phyloP scores from a whole-genome alignment of 192 early-diverging fungal genomes.

The Backusella circina region DNA sequence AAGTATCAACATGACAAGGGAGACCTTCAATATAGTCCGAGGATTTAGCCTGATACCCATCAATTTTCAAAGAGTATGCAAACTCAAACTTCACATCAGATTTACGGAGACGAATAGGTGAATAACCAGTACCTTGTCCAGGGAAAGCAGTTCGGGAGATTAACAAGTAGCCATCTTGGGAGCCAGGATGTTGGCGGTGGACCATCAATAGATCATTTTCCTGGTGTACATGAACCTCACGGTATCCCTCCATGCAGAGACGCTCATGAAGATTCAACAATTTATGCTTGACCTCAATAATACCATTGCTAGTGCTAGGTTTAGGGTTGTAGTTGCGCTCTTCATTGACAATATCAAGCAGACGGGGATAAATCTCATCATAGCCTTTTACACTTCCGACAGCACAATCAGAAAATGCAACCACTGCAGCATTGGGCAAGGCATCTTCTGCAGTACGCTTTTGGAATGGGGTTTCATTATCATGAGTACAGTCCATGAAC shows the following conservation, averaged over 20 bases:
- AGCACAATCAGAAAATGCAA: constrained; percentile 87
- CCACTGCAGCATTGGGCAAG: constrained; percentile 86
- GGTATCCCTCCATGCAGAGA: constrained; percentile 80
- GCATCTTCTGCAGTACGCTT: constrained; percentile 89
- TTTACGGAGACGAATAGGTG: constrained; percentile 58
- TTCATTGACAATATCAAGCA: constrained; percentile 89
- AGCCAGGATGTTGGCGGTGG: constrained; percentile 88
- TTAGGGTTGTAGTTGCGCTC: constrained; percentile 73
- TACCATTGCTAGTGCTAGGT: constrained; percentile 48
- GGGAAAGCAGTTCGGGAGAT: constrained; percentile 87
- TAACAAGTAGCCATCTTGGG: constrained; percentile 88
- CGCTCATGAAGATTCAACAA: constrained; percentile 78
- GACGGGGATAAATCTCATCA: constrained; percentile 88
- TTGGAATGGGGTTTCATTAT: constrained; percentile 95
- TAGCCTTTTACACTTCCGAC: constrained; percentile 97
- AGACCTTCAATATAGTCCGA: constrained; percentile 42
- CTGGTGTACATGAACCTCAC: constrained; percentile 95
- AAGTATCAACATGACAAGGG: constrained; percentile 40
- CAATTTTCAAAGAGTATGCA: constrained; percentile 53
- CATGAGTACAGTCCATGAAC: constrained; percentile 99
- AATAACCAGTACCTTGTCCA: constrained; percentile 37
- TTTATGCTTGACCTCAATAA: constrained; percentile 63
- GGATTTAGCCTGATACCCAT: constrained; percentile 23
- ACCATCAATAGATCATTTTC: constrained; percentile 93
- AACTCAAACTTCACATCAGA: constrained; percentile 54